Conservation (phyloP, 2,329 filamentous ascomycete genomes). For the Thielaviopsis ethacetica region DNA sequence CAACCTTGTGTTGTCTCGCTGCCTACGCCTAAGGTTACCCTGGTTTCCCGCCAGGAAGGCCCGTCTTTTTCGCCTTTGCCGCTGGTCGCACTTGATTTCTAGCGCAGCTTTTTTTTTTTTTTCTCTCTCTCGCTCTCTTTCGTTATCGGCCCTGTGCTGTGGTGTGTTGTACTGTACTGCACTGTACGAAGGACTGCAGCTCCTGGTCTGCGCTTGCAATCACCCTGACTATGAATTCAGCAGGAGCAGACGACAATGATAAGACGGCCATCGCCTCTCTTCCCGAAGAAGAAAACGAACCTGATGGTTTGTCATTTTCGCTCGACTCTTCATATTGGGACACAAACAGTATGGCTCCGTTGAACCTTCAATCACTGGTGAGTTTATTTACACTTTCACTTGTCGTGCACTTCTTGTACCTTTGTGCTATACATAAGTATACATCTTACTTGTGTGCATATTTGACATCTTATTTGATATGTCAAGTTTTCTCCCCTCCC, state of each 20-base stretch:
- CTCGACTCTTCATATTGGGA: background rate
- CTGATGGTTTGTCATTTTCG: background rate
- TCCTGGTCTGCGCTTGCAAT: background rate
- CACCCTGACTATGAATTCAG: background rate
- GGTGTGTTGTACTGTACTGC: too few species aligned
- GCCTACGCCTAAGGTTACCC: background rate
- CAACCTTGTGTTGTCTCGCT: too few species aligned
- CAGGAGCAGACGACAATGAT: background rate
- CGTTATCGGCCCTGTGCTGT: background rate
- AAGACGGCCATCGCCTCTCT: background rate
- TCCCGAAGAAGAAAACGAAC: background rate
- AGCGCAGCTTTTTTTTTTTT: background rate
- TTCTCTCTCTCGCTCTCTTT: background rate
- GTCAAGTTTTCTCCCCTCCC: background rate
- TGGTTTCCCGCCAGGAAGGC: background rate
- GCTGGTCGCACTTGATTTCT: background rate
- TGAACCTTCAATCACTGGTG: background rate
- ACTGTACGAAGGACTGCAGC: too few species aligned
- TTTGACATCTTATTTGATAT: background rate
- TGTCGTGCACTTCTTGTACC: background rate
- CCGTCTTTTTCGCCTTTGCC: background rate
- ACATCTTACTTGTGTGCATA: background rate
- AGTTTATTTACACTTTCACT: background rate
- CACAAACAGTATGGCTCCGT: background rate
- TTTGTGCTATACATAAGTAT: background rate